These are phyloP conservation scores for Penicillium brevicompactum DNA, from an alignment of 2,329 filamentous ascomycete genomes.

Conservation along the genomic window DNA sequence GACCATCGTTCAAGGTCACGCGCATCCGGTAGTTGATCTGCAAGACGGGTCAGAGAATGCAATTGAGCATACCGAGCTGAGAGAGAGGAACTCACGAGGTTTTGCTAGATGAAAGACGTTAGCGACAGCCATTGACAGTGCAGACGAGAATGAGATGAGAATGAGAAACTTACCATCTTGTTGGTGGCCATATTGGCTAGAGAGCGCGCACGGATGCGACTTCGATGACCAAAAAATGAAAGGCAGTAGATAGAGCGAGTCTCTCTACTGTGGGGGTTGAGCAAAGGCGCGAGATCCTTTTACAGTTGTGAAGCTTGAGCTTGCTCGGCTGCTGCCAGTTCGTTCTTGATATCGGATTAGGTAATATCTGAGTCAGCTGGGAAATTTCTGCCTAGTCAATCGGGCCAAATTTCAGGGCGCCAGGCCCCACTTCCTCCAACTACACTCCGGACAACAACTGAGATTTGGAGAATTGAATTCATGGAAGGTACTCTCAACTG, in stretches of 20 bases:
- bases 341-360: constrained; percentile 11
- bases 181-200: constrained; percentile 62
- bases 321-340: constrained; percentile 11
- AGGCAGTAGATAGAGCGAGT: constrained; percentile 26
- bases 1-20: constrained; percentile 89
- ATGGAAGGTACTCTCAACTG: no score
- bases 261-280: constrained; percentile 20
- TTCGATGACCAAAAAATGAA: constrained; percentile 35
- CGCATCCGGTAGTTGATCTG: constrained; percentile 99
- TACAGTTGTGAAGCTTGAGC: constrained; percentile 20
- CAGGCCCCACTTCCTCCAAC: no score
- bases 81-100: constrained; percentile 56
- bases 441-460: no score
- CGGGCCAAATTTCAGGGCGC: no score
- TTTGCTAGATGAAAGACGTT: constrained; percentile 54
- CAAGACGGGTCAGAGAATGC: constrained; percentile 49
- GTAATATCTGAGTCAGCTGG: constrained; percentile 3
- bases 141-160: constrained; percentile 15
- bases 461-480: no score
- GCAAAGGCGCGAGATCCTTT: constrained; percentile 19
- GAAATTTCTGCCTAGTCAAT: background rate
- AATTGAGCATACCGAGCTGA: background rate
- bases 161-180: constrained; percentile 83
- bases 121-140: constrained; percentile 55
- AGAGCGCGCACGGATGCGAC: constrained; percentile 50